phyloP scores from a whole-genome alignment of 2,329 filamentous ascomycete species.

The Colletotrichum spaethianum region DNA sequence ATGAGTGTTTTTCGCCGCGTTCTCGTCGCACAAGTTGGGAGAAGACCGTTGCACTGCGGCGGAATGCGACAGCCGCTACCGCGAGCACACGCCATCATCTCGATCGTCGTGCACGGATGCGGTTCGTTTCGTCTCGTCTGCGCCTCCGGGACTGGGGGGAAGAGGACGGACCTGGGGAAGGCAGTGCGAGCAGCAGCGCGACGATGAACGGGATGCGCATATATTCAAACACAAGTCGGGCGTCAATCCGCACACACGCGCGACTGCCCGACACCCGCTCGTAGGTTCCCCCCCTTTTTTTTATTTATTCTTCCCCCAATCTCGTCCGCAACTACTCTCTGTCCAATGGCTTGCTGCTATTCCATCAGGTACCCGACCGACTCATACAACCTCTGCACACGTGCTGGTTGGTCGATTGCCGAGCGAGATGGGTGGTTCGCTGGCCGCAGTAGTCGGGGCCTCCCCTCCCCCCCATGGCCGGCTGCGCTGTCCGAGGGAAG shows the following conservation, averaged over 20 bases:
- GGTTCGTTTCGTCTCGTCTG: slow-evolving; percentile 4
- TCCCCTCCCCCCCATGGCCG: background rate
- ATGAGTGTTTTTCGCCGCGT: background rate
- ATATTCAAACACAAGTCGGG: background rate
- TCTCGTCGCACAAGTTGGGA: background rate
- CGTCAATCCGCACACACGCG: background rate
- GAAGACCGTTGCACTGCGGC: background rate
- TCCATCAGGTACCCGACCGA: background rate
- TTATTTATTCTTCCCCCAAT: background rate
- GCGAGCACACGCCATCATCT: background rate
- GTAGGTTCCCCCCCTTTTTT: background rate
- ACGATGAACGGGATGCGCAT: background rate
- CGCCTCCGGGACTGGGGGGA: background rate
- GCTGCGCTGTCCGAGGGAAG: background rate
- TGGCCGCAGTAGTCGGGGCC: slow-evolving; percentile 25
- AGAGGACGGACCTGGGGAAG: background rate
- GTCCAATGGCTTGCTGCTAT: background rate
- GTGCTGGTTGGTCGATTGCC: slow-evolving; percentile 33
- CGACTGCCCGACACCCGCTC: background rate
- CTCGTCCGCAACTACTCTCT: background rate
- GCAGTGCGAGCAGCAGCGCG: background rate
- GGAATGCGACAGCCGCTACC: background rate
- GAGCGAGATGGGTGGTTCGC: background rate
- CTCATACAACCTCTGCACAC: background rate
- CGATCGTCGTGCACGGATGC: slow-evolving; percentile 18